A percentile compares a stretch with the other conserved stretches of the same genome.
Conservation (phyloP, 306 rosid genomes). For the Casuarina cunninghamiana region DNA sequence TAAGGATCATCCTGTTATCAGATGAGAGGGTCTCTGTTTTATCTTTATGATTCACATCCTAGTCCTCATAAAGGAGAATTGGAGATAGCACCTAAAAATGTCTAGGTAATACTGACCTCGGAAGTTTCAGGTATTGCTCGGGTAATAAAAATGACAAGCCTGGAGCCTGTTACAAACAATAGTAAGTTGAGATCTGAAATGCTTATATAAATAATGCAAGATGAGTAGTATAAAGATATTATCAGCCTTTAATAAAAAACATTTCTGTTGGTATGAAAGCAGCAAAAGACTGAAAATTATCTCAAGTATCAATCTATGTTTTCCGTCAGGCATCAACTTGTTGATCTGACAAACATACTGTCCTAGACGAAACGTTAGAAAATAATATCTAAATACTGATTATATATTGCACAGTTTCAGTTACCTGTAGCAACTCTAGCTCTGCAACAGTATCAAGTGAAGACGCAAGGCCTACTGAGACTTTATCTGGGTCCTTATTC, state of each 20-base stretch:
- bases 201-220: constrained; percentile 4
- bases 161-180: constrained; percentile 67
- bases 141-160: constrained; percentile 94
- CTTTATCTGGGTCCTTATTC: constrained; percentile 82
- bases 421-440: constrained; percentile 81
- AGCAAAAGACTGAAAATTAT: constrained; percentile 12
- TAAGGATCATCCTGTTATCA: background rate
- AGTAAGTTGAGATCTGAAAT: constrained; percentile 32
- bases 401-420: constrained; percentile 14
- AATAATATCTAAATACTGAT: constrained; percentile 8
- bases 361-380: background rate
- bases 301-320: background rate
- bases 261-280: constrained; percentile 7
- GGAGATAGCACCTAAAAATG: constrained; percentile 8
- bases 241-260: background rate
- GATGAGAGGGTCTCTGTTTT: background rate
- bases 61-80: constrained; percentile 3
- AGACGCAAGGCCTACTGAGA: constrained; percentile 73
- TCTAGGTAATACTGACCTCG: constrained; percentile 56
- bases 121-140: constrained; percentile 61
- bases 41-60: background rate
- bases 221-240: background rate
- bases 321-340: background rate
- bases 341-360: background rate
- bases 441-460: constrained; percentile 82